Evolutionary conservation across 2,329 filamentous ascomycete species (phyloP).

Genomic region (Apiospora sp.): DNA sequence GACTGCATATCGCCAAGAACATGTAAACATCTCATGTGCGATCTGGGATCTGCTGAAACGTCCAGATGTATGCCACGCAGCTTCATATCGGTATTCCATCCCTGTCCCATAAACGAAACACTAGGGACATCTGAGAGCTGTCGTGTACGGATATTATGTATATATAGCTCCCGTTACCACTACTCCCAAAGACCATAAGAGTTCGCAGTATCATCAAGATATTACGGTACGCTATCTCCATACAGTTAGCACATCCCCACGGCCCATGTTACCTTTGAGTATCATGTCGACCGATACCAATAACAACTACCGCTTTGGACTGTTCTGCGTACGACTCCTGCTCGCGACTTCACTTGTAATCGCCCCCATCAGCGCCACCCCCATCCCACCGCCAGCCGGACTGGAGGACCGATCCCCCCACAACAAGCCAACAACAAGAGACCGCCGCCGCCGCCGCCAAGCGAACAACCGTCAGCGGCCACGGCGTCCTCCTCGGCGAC

Average conservation of each 20-base stretch:
- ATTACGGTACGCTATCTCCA: background rate
- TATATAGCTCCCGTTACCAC: background rate
- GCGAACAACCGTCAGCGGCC: background rate
- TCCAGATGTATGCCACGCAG: background rate
- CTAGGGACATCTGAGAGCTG: background rate
- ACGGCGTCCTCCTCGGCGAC: slow-evolving; percentile 9
- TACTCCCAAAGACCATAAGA: background rate
- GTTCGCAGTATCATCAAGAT: background rate
- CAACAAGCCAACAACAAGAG: background rate
- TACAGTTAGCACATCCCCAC: background rate
- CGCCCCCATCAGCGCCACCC: background rate
- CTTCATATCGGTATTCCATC: background rate
- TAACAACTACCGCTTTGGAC: background rate
- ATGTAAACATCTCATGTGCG: slow-evolving; percentile 5
- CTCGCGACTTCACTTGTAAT: background rate
- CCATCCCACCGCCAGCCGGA: background rate
- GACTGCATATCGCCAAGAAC: background rate
- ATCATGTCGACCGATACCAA: background rate
- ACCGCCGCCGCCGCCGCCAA: background rate
- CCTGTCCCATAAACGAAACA: background rate
- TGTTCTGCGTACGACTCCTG: background rate
- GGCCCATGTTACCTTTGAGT: background rate
- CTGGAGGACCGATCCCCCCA: background rate
- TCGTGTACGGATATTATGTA: background rate
- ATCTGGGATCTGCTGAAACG: slow-evolving; percentile 5